Evolutionary conservation across 176 grass and related monocot genomes (phyloP).

Genomic region (Oryza brachyantha): DNA sequence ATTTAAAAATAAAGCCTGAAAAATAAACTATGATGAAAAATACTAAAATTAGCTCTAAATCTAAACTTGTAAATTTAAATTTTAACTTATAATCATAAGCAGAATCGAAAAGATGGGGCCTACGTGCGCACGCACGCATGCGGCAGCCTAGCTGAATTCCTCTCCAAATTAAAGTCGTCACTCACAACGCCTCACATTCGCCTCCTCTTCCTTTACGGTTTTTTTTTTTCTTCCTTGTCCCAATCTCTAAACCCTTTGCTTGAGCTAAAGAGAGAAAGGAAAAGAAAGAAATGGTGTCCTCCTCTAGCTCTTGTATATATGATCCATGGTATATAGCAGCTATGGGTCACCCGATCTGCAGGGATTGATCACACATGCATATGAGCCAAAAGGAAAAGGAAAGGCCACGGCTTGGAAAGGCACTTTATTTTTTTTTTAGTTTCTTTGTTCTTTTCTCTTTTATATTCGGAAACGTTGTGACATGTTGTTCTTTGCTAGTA

Average conservation of each 20-base stretch:
- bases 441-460: background rate
- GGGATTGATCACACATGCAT: background rate
- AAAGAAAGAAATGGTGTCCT: background rate
- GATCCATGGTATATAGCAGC: background rate
- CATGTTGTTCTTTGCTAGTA: background rate
- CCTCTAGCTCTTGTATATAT: background rate
- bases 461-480: slow-evolving; percentile 18
- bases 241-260: background rate
- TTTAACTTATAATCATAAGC: no score
- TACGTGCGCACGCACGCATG: background rate
- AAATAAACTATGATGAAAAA: no score
- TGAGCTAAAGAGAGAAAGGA: background rate
- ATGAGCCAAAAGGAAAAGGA: background rate
- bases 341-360: background rate
- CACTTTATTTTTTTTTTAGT: background rate
- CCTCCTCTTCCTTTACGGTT: background rate
- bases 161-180: background rate
- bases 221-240: background rate
- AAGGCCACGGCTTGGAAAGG: background rate
- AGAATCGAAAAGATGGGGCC: no score
- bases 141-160: background rate
- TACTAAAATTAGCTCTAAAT: no score
- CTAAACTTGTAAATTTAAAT: no score
- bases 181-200: background rate
- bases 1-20: no score